Conservation (phyloP, 495 filamentous ascomycete species). For the Cryomyces antarcticus region DNA sequence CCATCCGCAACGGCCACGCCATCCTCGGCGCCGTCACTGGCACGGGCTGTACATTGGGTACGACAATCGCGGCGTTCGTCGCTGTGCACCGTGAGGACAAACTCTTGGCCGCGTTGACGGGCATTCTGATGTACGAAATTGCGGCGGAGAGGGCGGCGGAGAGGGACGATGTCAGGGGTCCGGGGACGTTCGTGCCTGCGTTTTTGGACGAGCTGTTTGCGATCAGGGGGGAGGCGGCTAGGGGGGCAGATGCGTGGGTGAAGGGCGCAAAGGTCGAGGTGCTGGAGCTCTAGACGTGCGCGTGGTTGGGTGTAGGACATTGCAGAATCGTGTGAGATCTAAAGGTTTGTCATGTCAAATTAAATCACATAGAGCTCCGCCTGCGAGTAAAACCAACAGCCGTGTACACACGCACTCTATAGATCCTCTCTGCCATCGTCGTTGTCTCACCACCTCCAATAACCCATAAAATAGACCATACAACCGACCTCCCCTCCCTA, state of each 20-base stretch:
- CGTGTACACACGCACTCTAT: too few species aligned
- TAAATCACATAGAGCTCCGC: too few species aligned
- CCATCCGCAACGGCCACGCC: conserved; percentile 56
- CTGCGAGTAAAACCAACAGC: too few species aligned
- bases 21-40: conserved; percentile 71
- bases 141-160: conserved; percentile 56
- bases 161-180: conserved; percentile 46
- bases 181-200: conserved; percentile 73
- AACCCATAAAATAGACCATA: too few species aligned
- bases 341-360: too few species aligned
- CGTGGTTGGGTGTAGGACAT: too few species aligned
- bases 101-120: conserved; percentile 48
- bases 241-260: conserved; percentile 27
- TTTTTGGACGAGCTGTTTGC: conserved; percentile 52
- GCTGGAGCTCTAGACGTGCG: conserved; percentile 15
- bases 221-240: conserved; percentile 17
- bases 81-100: conserved; percentile 38
- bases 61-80: conserved; percentile 54
- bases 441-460: too few species aligned
- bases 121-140: conserved; percentile 61
- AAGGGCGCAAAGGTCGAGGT: conserved; percentile 33
- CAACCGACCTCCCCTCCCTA: too few species aligned
- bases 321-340: too few species aligned
- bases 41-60: conserved; percentile 72
- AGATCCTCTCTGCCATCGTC: too few species aligned